Evolutionary conservation across 352 stramenopile species (phyloP).

Genomic region (Albugo laibachii): DNA sequence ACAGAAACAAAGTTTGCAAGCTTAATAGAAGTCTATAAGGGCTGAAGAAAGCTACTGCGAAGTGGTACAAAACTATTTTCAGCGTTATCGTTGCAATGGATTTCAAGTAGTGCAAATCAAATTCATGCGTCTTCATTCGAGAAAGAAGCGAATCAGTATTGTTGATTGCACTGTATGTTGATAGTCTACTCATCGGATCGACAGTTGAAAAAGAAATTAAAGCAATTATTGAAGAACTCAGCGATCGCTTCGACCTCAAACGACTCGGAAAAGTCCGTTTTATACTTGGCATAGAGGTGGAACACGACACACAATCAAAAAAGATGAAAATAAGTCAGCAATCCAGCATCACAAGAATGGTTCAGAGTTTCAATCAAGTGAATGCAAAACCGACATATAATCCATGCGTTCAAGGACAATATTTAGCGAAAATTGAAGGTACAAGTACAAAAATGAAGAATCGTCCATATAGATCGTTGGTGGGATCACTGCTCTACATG

Average conservation of each 20-base stretch:
- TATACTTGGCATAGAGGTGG: too few relatives aligned
- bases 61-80: conserved; percentile 13
- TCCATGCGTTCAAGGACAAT: too few relatives aligned
- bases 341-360: too few relatives aligned
- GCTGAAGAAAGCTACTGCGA: conserved; percentile 13
- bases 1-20: conserved; percentile 8
- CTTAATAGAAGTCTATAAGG: conserved; percentile 14
- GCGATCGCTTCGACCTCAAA: not conserved
- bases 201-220: not conserved
- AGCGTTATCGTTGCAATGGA: conserved; percentile 1
- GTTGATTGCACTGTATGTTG: not conserved
- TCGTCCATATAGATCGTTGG: not conserved
- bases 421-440: not conserved
- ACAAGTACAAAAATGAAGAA: not conserved
- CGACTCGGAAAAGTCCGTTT: not conserved
- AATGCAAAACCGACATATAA: too few relatives aligned
- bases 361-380: too few relatives aligned
- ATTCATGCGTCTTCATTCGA: not conserved
- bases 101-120: not conserved
- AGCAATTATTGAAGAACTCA: not conserved
- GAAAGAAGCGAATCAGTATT: not conserved
- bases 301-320: too few relatives aligned
- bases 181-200: not conserved
- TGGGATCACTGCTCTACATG: not conserved
- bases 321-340: too few relatives aligned